Percentiles rank a stretch among this genome's conserved stretches.
phyloP scores from a whole-genome alignment of 306 rosid genomes.

The Inga leiocalycina region DNA sequence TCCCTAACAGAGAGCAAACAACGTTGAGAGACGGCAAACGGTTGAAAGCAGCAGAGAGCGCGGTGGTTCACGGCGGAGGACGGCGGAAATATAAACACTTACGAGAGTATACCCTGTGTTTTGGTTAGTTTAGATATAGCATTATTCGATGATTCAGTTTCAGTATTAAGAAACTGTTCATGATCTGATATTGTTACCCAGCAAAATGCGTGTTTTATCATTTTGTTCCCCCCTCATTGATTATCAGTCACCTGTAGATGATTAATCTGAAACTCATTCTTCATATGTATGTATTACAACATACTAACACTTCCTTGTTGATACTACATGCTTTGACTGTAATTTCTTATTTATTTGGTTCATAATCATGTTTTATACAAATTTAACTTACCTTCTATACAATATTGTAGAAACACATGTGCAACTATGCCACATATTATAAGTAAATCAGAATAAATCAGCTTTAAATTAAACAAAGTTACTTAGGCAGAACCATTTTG shows the following conservation, averaged over 20 bases:
- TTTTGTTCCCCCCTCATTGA: neutral
- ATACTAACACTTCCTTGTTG: conserved; percentile 24
- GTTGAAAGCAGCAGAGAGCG: too few species aligned
- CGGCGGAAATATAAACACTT: neutral
- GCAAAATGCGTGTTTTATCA: neutral
- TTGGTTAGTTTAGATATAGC: neutral
- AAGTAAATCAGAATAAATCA: too few species aligned
- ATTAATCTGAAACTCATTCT: conserved; percentile 17
- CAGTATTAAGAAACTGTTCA: neutral
- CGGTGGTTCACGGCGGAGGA: too few species aligned
- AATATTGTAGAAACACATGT: conserved; percentile 72
- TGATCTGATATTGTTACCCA: neutral
- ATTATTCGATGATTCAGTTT: neutral
- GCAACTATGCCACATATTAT: too few species aligned
- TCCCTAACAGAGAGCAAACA: too few species aligned
- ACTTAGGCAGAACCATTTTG: too few species aligned
- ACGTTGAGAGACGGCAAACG: too few species aligned
- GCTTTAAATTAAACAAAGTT: too few species aligned
- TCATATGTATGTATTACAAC: neutral
- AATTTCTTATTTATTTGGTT: conserved; percentile 22
- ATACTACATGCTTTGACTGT: conserved; percentile 13
- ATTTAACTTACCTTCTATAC: conserved; percentile 17
- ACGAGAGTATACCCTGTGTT: neutral
- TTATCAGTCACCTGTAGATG: neutral
- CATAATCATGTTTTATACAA: neutral